Base-by-base conservation (phyloP, 345 rosid species). In the Murraya koenigii region DNA sequence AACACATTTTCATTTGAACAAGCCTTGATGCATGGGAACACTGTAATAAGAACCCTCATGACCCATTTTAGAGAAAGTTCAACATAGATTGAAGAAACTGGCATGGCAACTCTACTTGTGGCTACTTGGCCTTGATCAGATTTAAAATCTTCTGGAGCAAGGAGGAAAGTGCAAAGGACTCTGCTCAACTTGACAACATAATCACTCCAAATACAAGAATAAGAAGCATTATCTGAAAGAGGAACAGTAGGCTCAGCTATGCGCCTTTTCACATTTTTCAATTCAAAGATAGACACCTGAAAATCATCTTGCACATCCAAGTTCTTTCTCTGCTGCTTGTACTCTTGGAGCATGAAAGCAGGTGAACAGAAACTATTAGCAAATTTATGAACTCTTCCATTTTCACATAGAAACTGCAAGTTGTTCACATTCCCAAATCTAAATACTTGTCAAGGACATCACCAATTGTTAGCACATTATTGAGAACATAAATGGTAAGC, bases 11-110 rank as follows among this genome's bases (percentile, higher is more conserved):
- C 84, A 82, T 84, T 83, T 36, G 91, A 82, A 81, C 90, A 91
- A 74, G 90, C 93, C 88, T 78, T 91, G 64, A 89, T 80, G 85
- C 89, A 89, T 0, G 90, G 95, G 84, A 91, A 89, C 77, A 91
- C 85, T 35, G 81, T 84, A 49, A 69, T 79, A 67, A 91, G 88
- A 80, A 91, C 93, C 86, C 89, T 85, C 80, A 88, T 74, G 71
- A 84, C 78, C 95, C 95, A 91, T 83, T 84, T 89, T 72, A 91
- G 84, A 78, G 95, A 89, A 81, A 91, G 92, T 80, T 89, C 95
- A 74, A 80, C 65, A 78, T 91, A 89, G 36, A 79, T 78, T 52
- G 90, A 77, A 73, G 92, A 91, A 65, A 86, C 71, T 41, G 87
- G 71, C 23, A 75, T 30, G 35, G 85, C 78, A 77, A 79, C 56